A percentile compares a stretch with the other conserved stretches of the same genome.
Conservation (phyloP, 495 filamentous ascomycete genomes). For the Aspergillus campestris region DNA sequence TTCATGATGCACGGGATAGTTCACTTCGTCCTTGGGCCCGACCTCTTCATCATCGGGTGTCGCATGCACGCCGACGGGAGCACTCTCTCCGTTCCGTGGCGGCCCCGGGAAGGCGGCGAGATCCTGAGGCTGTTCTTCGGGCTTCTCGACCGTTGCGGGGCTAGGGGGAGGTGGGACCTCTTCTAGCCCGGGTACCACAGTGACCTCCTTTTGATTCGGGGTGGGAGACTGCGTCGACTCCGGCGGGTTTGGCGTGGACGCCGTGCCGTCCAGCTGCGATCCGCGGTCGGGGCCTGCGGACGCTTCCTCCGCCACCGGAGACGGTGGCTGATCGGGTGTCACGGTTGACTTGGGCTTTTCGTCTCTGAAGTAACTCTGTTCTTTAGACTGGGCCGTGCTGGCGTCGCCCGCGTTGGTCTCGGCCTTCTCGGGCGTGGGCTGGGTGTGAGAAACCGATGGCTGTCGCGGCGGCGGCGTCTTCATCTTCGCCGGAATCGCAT, state of each 20-base stretch:
- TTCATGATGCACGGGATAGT: conserved; percentile 20
- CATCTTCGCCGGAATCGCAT: conserved; percentile 57
- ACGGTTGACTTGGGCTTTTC: conserved; percentile 41
- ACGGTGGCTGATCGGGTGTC: conserved; percentile 24
- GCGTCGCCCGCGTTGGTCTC: conserved; percentile 42
- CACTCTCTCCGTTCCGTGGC: conserved; percentile 5
- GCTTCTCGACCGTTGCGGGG: conserved; percentile 1
- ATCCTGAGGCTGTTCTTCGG: conserved; percentile 2
- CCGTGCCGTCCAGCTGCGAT: conserved; percentile 20
- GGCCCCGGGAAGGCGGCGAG: conserved; percentile 1
- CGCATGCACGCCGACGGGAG: conserved; percentile 5
- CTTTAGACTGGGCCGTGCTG: conserved; percentile 49
- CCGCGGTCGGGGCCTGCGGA: conserved; percentile 8
- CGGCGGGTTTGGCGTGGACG: background rate
- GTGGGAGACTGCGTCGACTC: background rate
- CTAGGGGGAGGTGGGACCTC: too few species aligned
- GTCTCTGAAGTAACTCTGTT: conserved; percentile 35
- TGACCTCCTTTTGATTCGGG: too few species aligned
- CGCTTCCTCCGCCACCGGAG: conserved; percentile 29
- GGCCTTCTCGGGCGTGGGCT: conserved; percentile 44
- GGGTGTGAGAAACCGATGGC: conserved; percentile 45
- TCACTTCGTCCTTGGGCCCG: conserved; percentile 10
- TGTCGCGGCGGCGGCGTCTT: conserved; percentile 34
- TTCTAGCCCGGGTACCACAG: too few species aligned
- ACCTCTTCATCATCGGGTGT: conserved; percentile 7